Evolutionary conservation across 2,329 filamentous ascomycete species (phyloP).

Genomic region (Alternaria ventricosa): DNA sequence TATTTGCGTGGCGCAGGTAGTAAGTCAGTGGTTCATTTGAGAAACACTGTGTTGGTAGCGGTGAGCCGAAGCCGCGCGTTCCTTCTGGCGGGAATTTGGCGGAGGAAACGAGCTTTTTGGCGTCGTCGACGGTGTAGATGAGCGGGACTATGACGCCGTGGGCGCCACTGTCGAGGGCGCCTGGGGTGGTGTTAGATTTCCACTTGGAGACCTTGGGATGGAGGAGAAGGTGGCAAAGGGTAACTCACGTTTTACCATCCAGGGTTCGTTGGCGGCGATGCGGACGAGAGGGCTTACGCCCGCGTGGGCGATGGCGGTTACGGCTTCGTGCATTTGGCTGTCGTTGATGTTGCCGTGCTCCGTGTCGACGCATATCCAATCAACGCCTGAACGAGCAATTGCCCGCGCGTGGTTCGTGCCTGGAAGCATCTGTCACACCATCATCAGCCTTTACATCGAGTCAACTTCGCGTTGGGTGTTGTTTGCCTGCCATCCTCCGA

Average conservation of each 20-base stretch:
- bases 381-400: conserved; percentile 60
- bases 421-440: conserved; percentile 14
- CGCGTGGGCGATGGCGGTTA: conserved; percentile 56
- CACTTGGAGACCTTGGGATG: not conserved
- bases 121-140: conserved; percentile 61
- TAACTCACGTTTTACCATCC: conserved; percentile 65
- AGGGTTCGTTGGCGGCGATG: conserved; percentile 64
- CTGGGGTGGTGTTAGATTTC: conserved; percentile 27
- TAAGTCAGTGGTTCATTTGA: conserved; percentile 51
- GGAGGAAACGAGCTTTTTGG: conserved; percentile 57
- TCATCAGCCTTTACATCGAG: not conserved
- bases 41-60: conserved; percentile 59
- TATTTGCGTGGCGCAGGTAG: conserved; percentile 63
- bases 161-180: conserved; percentile 65
- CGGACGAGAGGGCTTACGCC: conserved; percentile 54
- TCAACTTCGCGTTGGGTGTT: not conserved
- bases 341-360: conserved; percentile 65
- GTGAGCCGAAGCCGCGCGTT: conserved; percentile 63
- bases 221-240: not conserved
- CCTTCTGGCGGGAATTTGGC: conserved; percentile 64
- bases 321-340: conserved; percentile 62
- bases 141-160: conserved; percentile 65
- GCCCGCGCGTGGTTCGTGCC: conserved; percentile 54
- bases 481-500: conserved; percentile 64
- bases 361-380: conserved; percentile 62